These are phyloP conservation scores for Microascus cirrosus DNA, from an alignment of 2,329 filamentous ascomycete genomes.

Conservation along the genomic window DNA sequence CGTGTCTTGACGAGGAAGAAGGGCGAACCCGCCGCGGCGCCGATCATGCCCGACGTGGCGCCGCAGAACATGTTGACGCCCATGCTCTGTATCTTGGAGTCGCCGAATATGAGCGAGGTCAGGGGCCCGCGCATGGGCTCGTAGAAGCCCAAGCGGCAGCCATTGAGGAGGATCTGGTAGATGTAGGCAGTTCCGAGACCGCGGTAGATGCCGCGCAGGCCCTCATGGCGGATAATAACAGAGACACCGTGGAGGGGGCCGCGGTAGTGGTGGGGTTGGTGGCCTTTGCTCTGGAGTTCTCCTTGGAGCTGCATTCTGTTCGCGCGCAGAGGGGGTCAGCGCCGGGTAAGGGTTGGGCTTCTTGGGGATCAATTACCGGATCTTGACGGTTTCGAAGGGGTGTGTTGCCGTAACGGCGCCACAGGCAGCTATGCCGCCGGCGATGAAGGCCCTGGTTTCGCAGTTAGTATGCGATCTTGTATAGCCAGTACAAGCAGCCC, in stretches of 20 bases:
- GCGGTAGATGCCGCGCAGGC: slow-evolving; percentile 71
- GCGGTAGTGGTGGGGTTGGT: slow-evolving; percentile 78
- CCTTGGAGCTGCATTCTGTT: slow-evolving; percentile 86
- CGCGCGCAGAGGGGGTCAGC: slow-evolving; percentile 5
- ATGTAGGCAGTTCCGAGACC: slow-evolving; percentile 88
- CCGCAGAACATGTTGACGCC: slow-evolving; percentile 91
- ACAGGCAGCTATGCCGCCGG: slow-evolving; percentile 91
- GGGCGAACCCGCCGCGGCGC: slow-evolving; percentile 83
- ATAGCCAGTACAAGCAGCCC: background rate
- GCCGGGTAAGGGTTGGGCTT: background rate
- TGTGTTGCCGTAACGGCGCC: slow-evolving; percentile 96
- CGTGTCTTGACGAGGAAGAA: slow-evolving; percentile 98
- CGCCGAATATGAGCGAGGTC: slow-evolving; percentile 58
- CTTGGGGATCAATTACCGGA: slow-evolving; percentile 45
- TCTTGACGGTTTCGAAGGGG: slow-evolving; percentile 98
- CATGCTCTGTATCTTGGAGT: slow-evolving; percentile 68
- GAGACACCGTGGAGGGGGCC: slow-evolving; percentile 85
- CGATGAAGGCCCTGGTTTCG: slow-evolving; percentile 66
- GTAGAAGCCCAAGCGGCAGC: slow-evolving; percentile 94
- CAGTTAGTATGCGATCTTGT: background rate
- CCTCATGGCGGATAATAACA: slow-evolving; percentile 87
- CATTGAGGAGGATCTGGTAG: slow-evolving; percentile 94
- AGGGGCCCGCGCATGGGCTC: slow-evolving; percentile 75
- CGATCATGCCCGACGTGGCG: slow-evolving; percentile 78
- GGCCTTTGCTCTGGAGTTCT: slow-evolving; percentile 78